Conservation (phyloP, 2,329 filamentous ascomycete genomes). For the Pseudocercospora fijiensis region DNA sequence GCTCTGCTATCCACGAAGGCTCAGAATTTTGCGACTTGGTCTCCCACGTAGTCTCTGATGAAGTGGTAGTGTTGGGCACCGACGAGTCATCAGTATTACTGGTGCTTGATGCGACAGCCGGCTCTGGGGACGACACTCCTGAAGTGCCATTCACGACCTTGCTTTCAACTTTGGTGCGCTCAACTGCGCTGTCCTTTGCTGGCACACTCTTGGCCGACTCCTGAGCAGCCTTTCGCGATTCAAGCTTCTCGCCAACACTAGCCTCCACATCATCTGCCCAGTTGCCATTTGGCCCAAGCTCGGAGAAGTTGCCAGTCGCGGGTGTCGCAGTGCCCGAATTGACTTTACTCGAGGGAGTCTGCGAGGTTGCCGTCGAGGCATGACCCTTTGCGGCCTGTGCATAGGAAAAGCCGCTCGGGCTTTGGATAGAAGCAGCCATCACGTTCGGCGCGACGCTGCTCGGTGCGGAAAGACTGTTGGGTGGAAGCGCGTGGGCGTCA, state of each 20-base stretch:
- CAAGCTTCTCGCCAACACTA: conserved; percentile 39
- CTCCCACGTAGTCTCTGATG: conserved; percentile 67
- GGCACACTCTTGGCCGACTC: conserved; percentile 32
- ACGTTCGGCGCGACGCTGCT: conserved; percentile 17
- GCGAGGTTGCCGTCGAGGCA: conserved; percentile 49
- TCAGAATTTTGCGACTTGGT: conserved; percentile 62
- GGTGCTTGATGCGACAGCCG: conserved; percentile 52
- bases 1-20: conserved; percentile 61
- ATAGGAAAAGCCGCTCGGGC: conserved; percentile 69
- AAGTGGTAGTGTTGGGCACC: conserved; percentile 56
- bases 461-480: conserved; percentile 4
- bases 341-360: conserved; percentile 48
- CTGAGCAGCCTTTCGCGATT: conserved; percentile 33
- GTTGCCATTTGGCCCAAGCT: conserved; percentile 41
- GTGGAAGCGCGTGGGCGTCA: conserved; percentile 19
- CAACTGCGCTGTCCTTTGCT: conserved; percentile 32
- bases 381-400: conserved; percentile 91
- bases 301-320: conserved; percentile 41
- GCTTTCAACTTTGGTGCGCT: conserved; percentile 34
- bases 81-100: conserved; percentile 62
- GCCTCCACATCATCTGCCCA: conserved; percentile 53
- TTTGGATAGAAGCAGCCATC: conserved; percentile 33
- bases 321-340: conserved; percentile 46
- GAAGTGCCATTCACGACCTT: conserved; percentile 32
- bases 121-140: conserved; percentile 52